phyloP scores from a whole-genome alignment of 2,329 filamentous ascomycete species.

The Aspergillus sp. region DNA sequence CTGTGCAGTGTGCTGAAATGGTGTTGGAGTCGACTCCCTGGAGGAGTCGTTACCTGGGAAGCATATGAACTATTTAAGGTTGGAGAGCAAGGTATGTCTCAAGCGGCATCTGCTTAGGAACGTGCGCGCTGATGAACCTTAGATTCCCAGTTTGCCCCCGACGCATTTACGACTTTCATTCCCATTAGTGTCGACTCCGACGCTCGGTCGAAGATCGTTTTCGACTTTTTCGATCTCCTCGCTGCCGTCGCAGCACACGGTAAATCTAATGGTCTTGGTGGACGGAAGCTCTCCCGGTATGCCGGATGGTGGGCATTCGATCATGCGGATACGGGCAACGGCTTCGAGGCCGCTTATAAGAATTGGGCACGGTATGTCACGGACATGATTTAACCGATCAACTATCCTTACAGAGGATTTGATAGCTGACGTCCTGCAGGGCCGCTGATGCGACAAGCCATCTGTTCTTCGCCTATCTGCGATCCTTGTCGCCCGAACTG shows the following conservation, averaged over 20 bases:
- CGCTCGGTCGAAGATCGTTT: conserved; percentile 82
- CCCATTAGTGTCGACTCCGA: conserved; percentile 89
- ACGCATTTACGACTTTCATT: conserved; percentile 95
- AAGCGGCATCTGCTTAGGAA: not conserved
- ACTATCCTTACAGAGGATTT: not conserved
- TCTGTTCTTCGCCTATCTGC: conserved; percentile 94
- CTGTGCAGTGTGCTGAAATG: conserved; percentile 94
- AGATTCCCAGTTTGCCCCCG: conserved; percentile 90
- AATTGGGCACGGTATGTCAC: conserved; percentile 73
- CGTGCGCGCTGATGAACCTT: conserved; percentile 17
- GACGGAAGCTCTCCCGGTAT: conserved; percentile 89
- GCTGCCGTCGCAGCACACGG: conserved; percentile 89
- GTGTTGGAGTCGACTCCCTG: conserved; percentile 93
- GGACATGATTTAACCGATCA: conserved; percentile 7
- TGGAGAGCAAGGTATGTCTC: conserved; percentile 77
- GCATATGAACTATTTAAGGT: conserved; percentile 95
- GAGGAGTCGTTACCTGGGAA: conserved; percentile 94
- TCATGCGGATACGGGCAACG: conserved; percentile 79
- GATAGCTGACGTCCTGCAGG: conserved; percentile 52
- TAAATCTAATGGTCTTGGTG: conserved; percentile 89
- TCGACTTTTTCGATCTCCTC: conserved; percentile 93
- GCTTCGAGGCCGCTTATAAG: conserved; percentile 93
- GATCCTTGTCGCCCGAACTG: conserved; percentile 80
- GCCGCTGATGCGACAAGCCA: conserved; percentile 95
- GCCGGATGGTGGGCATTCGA: conserved; percentile 99